Conservation (phyloP, 441 rosid genomes). For the Capsella rubella region DNA sequence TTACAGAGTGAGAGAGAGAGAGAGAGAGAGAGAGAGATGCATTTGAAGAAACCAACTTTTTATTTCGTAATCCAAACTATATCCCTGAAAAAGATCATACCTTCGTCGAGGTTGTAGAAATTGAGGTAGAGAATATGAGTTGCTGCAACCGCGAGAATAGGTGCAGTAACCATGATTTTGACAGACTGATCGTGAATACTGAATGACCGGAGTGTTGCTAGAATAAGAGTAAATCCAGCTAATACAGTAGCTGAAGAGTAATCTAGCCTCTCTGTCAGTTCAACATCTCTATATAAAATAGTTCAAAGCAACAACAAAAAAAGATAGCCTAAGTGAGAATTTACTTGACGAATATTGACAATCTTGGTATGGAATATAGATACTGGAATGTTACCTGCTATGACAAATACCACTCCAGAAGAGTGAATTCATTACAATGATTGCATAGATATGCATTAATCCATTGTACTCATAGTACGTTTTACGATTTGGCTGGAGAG, state of each 20-base stretch:
- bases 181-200: conserved; percentile 62
- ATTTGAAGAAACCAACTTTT: neutral
- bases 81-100: conserved; percentile 38
- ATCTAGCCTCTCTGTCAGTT: conserved; percentile 64
- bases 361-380: conserved; percentile 8
- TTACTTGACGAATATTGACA: neutral
- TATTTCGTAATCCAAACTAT: neutral
- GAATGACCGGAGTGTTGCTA: conserved; percentile 61
- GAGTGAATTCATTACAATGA: conserved; percentile 67
- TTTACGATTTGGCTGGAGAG: conserved; percentile 56
- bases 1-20: neutral
- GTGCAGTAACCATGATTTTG: conserved; percentile 69
- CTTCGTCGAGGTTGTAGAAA: conserved; percentile 63
- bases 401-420: conserved; percentile 72
- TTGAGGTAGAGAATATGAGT: conserved; percentile 73
- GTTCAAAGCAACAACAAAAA: neutral
- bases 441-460: conserved; percentile 59
- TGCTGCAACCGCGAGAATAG: conserved; percentile 61
- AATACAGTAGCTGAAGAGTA: conserved; percentile 65
- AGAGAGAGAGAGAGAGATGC: neutral
- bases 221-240: conserved; percentile 55
- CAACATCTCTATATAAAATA: conserved; percentile 57
- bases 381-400: conserved; percentile 50
- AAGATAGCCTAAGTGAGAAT: neutral
- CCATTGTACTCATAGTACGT: conserved; percentile 66